Percentiles rank a stretch among this genome's conserved stretches.
Conservation (phyloP, 2,329 filamentous ascomycete species). For the Diaporthe destruens region DNA sequence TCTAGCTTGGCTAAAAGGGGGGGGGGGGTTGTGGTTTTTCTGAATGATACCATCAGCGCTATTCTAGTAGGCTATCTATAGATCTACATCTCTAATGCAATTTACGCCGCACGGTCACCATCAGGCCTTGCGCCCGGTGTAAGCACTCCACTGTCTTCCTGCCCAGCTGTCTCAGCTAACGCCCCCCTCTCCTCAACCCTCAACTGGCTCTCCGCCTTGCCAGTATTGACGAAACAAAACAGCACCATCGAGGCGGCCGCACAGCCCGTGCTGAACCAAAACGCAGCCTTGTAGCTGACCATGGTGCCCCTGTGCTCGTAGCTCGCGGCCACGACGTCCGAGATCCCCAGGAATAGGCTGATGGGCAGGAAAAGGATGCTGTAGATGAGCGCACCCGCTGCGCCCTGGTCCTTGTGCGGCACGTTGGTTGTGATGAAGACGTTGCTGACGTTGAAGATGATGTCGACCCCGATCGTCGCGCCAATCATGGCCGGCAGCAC, state of each 20-base stretch:
- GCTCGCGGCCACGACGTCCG: conserved; percentile 68
- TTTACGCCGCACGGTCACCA: neutral
- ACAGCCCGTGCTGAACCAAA: conserved; percentile 74
- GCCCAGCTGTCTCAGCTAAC: conserved; percentile 54
- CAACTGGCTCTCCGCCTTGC: conserved; percentile 66
- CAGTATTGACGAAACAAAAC: conserved; percentile 68
- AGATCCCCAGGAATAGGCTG: conserved; percentile 77
- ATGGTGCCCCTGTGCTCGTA: conserved; percentile 55
- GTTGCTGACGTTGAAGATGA: conserved; percentile 80
- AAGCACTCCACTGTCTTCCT: conserved; percentile 44
- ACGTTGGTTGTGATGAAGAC: conserved; percentile 82
- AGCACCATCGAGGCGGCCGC: conserved; percentile 64
- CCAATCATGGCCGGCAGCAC: conserved; percentile 79
- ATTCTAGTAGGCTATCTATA: neutral
- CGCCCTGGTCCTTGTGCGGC: conserved; percentile 74
- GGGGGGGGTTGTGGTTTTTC: neutral
- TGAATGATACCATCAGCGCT: conserved; percentile 32
- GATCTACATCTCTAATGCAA: neutral
- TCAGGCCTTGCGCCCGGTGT: neutral
- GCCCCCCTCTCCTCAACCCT: conserved; percentile 67
- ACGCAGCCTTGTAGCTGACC: conserved; percentile 72
- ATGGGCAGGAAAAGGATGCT: conserved; percentile 79
- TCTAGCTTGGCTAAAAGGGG: neutral
- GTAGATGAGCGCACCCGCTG: conserved; percentile 80
- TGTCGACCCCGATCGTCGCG: conserved; percentile 79